Percentiles rank a stretch among this genome's conserved stretches.
Conservation (phyloP, 306 rosid genomes). For the Fagus sylvatica region DNA sequence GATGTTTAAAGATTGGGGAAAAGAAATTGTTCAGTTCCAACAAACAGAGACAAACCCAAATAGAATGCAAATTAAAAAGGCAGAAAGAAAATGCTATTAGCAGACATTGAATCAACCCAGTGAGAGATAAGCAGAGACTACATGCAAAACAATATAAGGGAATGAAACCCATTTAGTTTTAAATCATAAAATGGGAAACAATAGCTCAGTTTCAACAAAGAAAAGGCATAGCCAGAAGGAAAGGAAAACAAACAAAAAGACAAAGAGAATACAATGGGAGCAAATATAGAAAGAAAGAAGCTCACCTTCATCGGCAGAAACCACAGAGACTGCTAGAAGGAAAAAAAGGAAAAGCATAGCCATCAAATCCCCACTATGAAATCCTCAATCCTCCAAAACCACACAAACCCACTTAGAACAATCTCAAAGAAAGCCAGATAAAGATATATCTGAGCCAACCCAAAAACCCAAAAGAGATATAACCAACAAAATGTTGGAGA, state of each 20-base stretch:
- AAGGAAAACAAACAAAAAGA: neutral
- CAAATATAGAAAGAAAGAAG: conserved; percentile 17
- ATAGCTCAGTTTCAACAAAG: conserved; percentile 3
- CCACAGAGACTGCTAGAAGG: conserved; percentile 42
- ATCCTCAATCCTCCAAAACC: conserved; percentile 17
- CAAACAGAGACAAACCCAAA: neutral
- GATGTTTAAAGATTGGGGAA: neutral
- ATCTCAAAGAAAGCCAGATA: conserved; percentile 33
- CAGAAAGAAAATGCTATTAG: neutral
- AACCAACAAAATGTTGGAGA: conserved; percentile 15
- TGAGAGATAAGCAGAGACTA: neutral
- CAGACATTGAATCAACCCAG: neutral
- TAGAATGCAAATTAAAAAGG: conserved; percentile 11
- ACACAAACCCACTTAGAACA: conserved; percentile 20
- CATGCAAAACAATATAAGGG: neutral
- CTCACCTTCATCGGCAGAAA: conserved; percentile 59
- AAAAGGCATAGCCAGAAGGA: neutral
- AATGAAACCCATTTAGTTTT: neutral
- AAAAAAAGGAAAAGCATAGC: conserved; percentile 44
- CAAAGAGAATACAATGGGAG: neutral
- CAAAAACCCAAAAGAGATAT: conserved; percentile 12
- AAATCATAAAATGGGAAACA: neutral
- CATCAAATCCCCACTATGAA: conserved; percentile 36
- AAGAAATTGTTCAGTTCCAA: conserved; percentile 1
- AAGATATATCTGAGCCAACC: neutral